Percentiles rank a stretch among this genome's conserved stretches.
Evolutionary conservation across 2,329 filamentous ascomycete genomes (phyloP).

Genomic region (Cladosporium velox): DNA sequence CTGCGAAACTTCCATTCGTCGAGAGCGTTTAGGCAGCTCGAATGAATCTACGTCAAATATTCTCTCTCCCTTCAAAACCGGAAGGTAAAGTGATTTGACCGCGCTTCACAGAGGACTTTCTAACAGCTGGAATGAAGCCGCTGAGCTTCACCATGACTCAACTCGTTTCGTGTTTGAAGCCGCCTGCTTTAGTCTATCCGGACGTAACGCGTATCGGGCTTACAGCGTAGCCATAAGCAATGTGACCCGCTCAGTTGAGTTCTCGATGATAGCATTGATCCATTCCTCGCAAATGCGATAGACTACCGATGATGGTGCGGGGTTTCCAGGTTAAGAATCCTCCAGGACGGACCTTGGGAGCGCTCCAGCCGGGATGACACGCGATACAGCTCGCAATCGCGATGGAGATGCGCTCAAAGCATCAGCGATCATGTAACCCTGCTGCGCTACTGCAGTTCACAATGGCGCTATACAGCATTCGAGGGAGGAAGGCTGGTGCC

Average conservation of each 20-base stretch:
- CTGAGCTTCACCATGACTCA: background rate
- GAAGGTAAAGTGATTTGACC: no score
- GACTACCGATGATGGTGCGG: background rate
- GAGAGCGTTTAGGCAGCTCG: no score
- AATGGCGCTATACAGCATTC: slow-evolving; percentile 10
- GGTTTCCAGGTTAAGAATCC: background rate
- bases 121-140: background rate
- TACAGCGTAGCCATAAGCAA: background rate
- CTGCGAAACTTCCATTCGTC: no score
- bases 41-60: no score
- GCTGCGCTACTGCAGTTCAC: slow-evolving; percentile 5
- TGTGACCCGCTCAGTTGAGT: background rate
- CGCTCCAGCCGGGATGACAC: background rate
- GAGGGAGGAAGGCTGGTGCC: slow-evolving; percentile 10
- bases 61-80: no score
- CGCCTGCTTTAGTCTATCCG: background rate
- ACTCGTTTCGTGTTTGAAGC: background rate
- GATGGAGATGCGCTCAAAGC: background rate
- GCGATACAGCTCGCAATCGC: background rate
- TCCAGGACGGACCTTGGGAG: background rate
- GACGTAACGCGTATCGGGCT: background rate
- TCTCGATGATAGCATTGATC: background rate
- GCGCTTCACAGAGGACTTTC: background rate
- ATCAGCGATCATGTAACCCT: background rate
- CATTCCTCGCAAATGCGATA: background rate